Percentiles rank a stretch among this genome's conserved stretches.
phyloP scores from a whole-genome alignment of 371 early-diverging fungal genomes.

The Lichtheimia ramosa region DNA sequence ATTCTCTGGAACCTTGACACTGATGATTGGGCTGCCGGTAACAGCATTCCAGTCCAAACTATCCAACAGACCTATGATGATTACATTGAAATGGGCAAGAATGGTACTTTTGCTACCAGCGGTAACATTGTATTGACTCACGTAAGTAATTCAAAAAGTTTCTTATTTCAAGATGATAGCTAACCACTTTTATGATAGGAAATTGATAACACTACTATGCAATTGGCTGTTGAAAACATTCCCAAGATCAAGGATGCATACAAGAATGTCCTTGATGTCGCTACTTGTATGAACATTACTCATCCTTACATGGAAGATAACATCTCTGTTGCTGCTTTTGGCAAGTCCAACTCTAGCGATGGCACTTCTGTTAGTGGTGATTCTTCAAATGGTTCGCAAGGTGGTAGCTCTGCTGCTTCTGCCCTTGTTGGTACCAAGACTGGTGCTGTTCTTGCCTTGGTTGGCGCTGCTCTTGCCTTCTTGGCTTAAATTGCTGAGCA shows the following conservation, averaged over 20 bases:
- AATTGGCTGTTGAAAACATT: slow-evolving; percentile 43
- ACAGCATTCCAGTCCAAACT: slow-evolving; percentile 26
- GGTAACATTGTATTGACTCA: slow-evolving; percentile 56
- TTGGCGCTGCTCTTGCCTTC: too few relatives aligned
- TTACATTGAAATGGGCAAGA: slow-evolving; percentile 44
- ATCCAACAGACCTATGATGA: slow-evolving; percentile 41
- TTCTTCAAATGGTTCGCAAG: neutral
- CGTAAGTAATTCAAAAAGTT: neutral
- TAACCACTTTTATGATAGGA: slow-evolving; percentile 14
- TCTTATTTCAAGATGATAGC: neutral
- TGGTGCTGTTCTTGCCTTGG: too few relatives aligned
- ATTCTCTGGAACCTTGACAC: slow-evolving; percentile 56
- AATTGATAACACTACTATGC: slow-evolving; percentile 54
- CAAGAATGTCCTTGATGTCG: slow-evolving; percentile 51
- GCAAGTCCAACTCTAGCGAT: slow-evolving; percentile 8
- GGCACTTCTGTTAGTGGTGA: neutral
- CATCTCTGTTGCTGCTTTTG: slow-evolving; percentile 29
- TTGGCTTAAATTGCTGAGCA: too few relatives aligned
- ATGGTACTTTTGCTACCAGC: slow-evolving; percentile 39
- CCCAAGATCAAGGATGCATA: slow-evolving; percentile 46
- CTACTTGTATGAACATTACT: slow-evolving; percentile 56
- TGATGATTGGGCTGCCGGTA: slow-evolving; percentile 58
- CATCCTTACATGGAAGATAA: slow-evolving; percentile 49
- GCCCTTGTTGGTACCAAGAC: too few relatives aligned
- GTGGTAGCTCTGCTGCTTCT: neutral